phyloP scores from a whole-genome alignment of 768 basidiomycete species.

The Lactifluus volemus region DNA sequence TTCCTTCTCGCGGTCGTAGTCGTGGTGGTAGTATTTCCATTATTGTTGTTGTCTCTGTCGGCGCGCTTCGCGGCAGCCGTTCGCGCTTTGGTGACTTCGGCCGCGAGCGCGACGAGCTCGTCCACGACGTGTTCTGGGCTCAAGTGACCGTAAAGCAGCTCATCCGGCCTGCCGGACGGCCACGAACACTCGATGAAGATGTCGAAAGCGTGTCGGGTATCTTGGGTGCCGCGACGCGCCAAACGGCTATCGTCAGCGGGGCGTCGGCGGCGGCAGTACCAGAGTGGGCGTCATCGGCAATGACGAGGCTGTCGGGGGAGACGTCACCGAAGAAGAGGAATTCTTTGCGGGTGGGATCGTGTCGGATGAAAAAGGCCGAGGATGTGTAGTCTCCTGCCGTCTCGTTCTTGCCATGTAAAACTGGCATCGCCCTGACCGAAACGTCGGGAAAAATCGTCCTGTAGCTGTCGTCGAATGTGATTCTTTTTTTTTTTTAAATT shows the following conservation, averaged over 20 bases:
- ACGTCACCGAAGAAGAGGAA: slow-evolving; percentile 95
- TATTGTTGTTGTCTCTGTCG: background rate
- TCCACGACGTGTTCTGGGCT: slow-evolving; percentile 69
- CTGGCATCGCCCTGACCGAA: slow-evolving; percentile 55
- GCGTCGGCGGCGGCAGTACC: slow-evolving; percentile 13
- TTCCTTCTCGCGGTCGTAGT: slow-evolving; percentile 25
- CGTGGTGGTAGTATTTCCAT: no score
- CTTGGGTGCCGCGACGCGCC: slow-evolving; percentile 73
- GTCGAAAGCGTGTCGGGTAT: slow-evolving; percentile 58
- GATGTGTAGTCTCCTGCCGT: slow-evolving; percentile 55
- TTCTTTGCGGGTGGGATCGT: slow-evolving; percentile 52
- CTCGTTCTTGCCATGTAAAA: slow-evolving; percentile 61
- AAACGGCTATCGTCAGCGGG: slow-evolving; percentile 61
- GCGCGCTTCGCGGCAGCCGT: slow-evolving; percentile 16
- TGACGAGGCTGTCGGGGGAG: slow-evolving; percentile 73
- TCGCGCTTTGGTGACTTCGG: slow-evolving; percentile 49
- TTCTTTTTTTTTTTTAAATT: slow-evolving; percentile 27
- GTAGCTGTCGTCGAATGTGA: slow-evolving; percentile 47
- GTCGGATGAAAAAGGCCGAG: slow-evolving; percentile 77
- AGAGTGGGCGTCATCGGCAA: background rate
- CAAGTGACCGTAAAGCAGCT: slow-evolving; percentile 77
- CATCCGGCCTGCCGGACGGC: slow-evolving; percentile 58
- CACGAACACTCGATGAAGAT: slow-evolving; percentile 96
- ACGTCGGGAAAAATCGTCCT: slow-evolving; percentile 42
- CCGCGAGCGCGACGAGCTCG: slow-evolving; percentile 65